Evolutionary conservation across 306 rosid genomes (phyloP), one percentile per base, ranked within the genome.

Genomic region (Aeschynomene evenia): DNA sequence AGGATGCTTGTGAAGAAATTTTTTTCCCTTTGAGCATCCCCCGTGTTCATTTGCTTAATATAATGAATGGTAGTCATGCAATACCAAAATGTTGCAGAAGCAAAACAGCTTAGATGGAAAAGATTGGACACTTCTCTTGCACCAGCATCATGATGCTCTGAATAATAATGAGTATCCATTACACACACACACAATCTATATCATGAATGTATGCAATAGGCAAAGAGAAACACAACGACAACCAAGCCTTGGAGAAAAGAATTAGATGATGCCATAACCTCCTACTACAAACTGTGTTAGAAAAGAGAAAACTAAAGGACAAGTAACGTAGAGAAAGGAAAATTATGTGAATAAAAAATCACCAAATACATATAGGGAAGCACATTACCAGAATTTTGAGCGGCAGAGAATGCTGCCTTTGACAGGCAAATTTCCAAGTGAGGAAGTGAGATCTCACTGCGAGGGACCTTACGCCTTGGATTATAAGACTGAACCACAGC

Each of bases 401-500:
- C 86, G 1, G 97, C 97, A 45, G 92, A 65, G 72, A 72, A 86
- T 3, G 97, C 88, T 14, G 88, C 89, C 83, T 90, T 93, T 37
- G 79, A 76, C 74, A 88, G 71, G 89, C 96, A 86, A 70, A 56
- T 34, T 71, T 93, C 98, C 83, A 88, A 67, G 78, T 86, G 81
- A 14, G 68, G 81, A 69, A 90, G 87, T 43, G 96, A 93, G 71
- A 90, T 84, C 64, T 78, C 80, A 84, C 94, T 79, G 48, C 97
- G 88, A 23, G 92, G 88, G 61, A 90, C 83, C 78, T 84, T 88
- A 58, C 97, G 94, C 83, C 92, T 82, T 21, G 91, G 70, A 74
- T 84, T 93, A 51, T 93, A 90, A 49, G 96, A 93, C 78, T 90
- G 98, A 63, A 93, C 92, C 71, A 90, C 96, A 42, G 92, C 94